Percentiles rank a stretch among this genome's conserved stretches.
These are phyloP conservation scores for Planoprotostelium fungivorum DNA, from an alignment of 78 protist species.

Conservation along the genomic window DNA sequence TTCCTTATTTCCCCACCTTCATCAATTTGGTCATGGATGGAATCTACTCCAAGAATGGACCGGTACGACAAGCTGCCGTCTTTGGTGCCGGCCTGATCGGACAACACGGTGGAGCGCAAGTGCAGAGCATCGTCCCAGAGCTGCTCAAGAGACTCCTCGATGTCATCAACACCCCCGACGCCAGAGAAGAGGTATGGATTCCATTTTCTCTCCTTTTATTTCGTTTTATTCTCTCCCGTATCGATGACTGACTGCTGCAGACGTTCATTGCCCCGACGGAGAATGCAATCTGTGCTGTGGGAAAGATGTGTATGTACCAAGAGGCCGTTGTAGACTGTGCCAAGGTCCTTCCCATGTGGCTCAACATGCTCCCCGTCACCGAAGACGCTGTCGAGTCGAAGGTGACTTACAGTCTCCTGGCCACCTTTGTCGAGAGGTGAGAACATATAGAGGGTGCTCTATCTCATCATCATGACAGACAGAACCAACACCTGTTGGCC, in stretches of 20 bases:
- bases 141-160: conserved; percentile 8
- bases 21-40: neutral
- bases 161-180: neutral
- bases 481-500: neutral
- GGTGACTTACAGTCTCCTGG: neutral
- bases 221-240: neutral
- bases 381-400: neutral
- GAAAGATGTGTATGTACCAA: conserved; percentile 36
- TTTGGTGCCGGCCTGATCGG: conserved; percentile 78
- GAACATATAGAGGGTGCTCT: too few species aligned
- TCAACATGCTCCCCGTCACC: neutral
- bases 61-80: conserved; percentile 75
- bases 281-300: conserved; percentile 73
- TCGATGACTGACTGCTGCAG: neutral
- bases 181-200: conserved; percentile 3
- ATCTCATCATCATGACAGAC: too few species aligned
- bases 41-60: neutral
- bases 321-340: neutral
- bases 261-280: conserved; percentile 25
- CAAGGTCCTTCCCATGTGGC: neutral
- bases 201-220: neutral
- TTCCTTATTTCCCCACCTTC: conserved; percentile 26
- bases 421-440: neutral
- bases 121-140: conserved; percentile 10
- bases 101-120: conserved; percentile 47